These are phyloP conservation scores for Hanseniaspora occidentalis DNA, from an alignment of 805 yeast species.

Conservation along the genomic window DNA sequence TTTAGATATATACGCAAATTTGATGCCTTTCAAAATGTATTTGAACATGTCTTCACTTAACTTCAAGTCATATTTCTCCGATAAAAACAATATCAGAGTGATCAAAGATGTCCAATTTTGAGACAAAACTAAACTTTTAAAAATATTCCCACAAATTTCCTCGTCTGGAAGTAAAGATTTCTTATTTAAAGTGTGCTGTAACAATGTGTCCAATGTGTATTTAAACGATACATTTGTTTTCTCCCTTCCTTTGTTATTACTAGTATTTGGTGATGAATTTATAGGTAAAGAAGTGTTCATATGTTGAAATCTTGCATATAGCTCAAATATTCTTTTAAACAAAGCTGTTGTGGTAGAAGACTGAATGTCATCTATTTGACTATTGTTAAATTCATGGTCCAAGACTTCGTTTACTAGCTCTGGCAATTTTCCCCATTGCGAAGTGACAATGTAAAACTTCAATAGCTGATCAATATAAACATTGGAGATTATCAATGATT, in stretches of 20 bases:
- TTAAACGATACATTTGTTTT: constrained; percentile 9
- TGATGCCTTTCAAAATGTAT: constrained; percentile 15
- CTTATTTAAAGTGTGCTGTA: constrained; percentile 10
- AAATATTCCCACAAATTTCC: constrained; percentile 10
- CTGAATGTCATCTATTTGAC: too few relatives aligned
- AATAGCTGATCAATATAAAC: background rate
- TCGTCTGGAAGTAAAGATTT: constrained; percentile 16
- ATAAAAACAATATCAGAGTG: constrained; percentile 11
- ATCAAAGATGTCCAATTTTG: constrained; percentile 18
- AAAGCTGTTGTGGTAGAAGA: too few relatives aligned
- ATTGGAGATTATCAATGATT: too few relatives aligned
- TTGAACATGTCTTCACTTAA: constrained; percentile 4
- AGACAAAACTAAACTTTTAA: constrained; percentile 12
- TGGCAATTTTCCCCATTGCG: too few relatives aligned
- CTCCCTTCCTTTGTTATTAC: constrained; percentile 5
- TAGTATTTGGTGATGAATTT: background rate
- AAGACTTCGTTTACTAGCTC: too few relatives aligned
- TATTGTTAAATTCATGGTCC: too few relatives aligned
- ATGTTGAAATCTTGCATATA: too few relatives aligned
- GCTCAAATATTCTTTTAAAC: too few relatives aligned
- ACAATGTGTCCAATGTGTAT: constrained; percentile 8
- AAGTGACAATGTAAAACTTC: background rate
- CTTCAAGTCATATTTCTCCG: constrained; percentile 10
- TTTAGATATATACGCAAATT: constrained; percentile 10
- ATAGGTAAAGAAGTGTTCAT: background rate